Base-by-base conservation (phyloP, 257 asterid genomes). In the Cruciata laevipes region DNA sequence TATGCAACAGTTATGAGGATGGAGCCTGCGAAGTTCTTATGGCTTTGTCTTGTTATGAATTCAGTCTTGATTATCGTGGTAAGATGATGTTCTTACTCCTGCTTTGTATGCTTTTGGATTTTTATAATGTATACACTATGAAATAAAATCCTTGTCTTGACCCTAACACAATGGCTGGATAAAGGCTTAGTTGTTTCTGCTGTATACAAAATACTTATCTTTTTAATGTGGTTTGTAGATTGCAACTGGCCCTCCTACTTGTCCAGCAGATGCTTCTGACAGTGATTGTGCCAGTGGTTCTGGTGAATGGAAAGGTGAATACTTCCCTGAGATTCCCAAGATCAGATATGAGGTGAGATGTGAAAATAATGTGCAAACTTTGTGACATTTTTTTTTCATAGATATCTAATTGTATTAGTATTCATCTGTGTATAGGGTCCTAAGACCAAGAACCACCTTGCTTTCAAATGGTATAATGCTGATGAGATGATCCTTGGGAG, bases 401-500 rank as follows among this genome's bases (percentile, higher is more conserved):
- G 33, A 3, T n/a, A 21, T 59, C 17, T 5, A 31, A 14, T 56
- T 21, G 35, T 58, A 30, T 68, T 37, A 25, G 9, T 53, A 55
- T 31, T 5, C 23, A 59, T 75, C 40, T 69, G 21, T 52, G 32
- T 77, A 21, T 70, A 94, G 98, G 99, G 99, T 35, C 96, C 97
- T 70, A 59, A 87, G 31, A 90, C 89, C 79, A 90, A 89, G 87
- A 91, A 90, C 60, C 94, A 80, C 53, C 96, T 94, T 51, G 72
- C 99, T 20, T 94, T 71, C 72, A 94, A 89, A 74, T 94, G 98
- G 99, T 94, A 94, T 74, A 94, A 85, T 65, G 89, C 98, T 0
- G 89, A 90, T 0, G 99, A 94, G 88, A 90, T 75, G 74, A 78
- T 94, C 78, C 96, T 89, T 59, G 99, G 98, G 23, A 89, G 86